A percentile compares a stretch with the other conserved stretches of the same genome.
These are phyloP conservation scores for Prunus yedoensis DNA, from an alignment of 331 rosid genomes.

Conservation along the genomic window DNA sequence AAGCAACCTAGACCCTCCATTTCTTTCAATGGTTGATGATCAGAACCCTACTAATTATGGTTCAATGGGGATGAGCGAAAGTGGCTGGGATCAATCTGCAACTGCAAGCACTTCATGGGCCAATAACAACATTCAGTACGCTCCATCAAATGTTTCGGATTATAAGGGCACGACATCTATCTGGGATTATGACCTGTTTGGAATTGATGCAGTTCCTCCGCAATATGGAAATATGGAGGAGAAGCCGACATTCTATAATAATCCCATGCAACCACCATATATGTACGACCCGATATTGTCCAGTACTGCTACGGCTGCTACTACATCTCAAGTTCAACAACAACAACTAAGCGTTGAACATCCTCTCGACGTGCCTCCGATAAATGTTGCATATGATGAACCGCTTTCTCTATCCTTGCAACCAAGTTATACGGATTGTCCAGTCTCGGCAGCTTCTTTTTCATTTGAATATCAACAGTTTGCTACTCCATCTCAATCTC, in stretches of 20 bases:
- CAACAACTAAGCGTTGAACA: not conserved
- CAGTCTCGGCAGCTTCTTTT: not conserved
- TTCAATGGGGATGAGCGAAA: not conserved
- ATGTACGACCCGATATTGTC: slow-evolving; percentile 1
- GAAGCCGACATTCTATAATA: not conserved
- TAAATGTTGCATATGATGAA: not conserved
- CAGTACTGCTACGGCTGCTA: not conserved
- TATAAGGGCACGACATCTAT: not conserved
- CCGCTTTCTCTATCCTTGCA: not conserved
- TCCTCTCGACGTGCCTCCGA: not conserved
- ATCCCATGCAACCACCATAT: not conserved
- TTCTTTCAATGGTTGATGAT: not conserved
- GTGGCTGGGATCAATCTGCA: not conserved
- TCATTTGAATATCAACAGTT: not conserved
- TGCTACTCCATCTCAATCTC: not conserved
- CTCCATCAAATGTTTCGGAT: not conserved
- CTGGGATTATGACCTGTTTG: not conserved
- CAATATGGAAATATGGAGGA: not conserved
- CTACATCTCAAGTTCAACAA: not conserved
- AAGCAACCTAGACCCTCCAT: not conserved
- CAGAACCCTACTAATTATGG: not conserved
- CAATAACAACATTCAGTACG: not conserved
- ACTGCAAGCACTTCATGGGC: not conserved
- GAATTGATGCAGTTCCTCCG: too few relatives aligned
- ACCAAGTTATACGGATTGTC: not conserved